Evolutionary conservation across 1,284 basidiomycete species (phyloP).

Genomic region (Termitomyces sp.): DNA sequence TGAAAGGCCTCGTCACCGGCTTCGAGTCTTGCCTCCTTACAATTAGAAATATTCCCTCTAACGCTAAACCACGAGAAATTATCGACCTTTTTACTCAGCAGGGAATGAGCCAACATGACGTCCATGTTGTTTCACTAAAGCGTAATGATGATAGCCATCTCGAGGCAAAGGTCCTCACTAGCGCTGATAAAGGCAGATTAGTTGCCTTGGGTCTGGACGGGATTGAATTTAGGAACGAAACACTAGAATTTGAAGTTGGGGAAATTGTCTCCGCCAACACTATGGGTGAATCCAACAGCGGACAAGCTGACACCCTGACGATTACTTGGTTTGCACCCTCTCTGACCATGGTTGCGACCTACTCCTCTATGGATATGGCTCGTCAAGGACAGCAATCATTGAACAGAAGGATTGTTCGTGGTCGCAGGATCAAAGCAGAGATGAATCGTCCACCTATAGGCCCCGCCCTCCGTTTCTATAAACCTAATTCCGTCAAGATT

Average conservation of each 20-base stretch:
- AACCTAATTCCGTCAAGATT: conserved; percentile 31
- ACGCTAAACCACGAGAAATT: conserved; percentile 33
- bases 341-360: conserved; percentile 33
- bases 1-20: conserved; percentile 37
- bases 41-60: conserved; percentile 36
- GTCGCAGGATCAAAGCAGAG: conserved; percentile 37
- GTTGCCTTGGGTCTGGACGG: conserved; percentile 38
- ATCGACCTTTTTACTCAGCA: conserved; percentile 33
- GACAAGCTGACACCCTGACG: conserved; percentile 31
- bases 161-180: conserved; percentile 36
- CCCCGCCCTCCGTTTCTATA: conserved; percentile 17
- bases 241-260: conserved; percentile 33
- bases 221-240: conserved; percentile 36
- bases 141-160: conserved; percentile 19
- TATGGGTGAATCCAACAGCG: conserved; percentile 31
- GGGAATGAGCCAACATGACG: conserved; percentile 26
- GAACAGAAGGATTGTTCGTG: conserved; percentile 27
- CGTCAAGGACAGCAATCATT: conserved; percentile 26
- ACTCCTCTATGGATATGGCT: conserved; percentile 25
- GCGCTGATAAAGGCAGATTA: conserved; percentile 29
- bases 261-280: conserved; percentile 29
- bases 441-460: conserved; percentile 33
- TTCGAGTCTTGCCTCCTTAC: conserved; percentile 44
- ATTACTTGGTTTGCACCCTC: conserved; percentile 42
- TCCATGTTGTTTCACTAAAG: conserved; percentile 28